A percentile compares a stretch with the other conserved stretches of the same genome.
Evolutionary conservation across 371 early-diverging fungal species (phyloP).

Genomic region (Mucor circinelloides): DNA sequence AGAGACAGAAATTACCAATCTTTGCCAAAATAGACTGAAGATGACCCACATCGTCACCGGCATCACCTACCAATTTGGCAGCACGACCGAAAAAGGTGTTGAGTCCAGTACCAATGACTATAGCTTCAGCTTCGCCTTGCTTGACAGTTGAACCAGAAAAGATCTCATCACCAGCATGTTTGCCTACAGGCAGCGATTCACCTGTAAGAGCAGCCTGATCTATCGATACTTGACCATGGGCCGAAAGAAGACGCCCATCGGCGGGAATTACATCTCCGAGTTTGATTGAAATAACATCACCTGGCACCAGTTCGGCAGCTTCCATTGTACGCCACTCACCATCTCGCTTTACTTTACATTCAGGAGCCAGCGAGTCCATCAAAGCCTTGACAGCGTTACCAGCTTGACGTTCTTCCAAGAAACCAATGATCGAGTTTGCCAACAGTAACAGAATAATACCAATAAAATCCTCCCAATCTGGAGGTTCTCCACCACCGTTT

Average conservation of each 20-base stretch:
- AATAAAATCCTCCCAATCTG: constrained; percentile 79
- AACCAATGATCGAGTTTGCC: constrained; percentile 80
- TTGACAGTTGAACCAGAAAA: constrained; percentile 80
- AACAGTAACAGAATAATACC: constrained; percentile 74
- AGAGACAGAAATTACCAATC: constrained; percentile 83
- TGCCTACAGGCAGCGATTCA: constrained; percentile 68
- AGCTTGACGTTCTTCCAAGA: constrained; percentile 73
- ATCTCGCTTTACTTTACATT: constrained; percentile 62
- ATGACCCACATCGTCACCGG: constrained; percentile 78
- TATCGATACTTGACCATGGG: constrained; percentile 48
- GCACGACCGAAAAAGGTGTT: constrained; percentile 87
- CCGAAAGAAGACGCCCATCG: constrained; percentile 54
- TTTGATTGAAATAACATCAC: constrained; percentile 68
- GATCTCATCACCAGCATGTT: constrained; percentile 63
- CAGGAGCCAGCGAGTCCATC: constrained; percentile 69
- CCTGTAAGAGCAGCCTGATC: constrained; percentile 85
- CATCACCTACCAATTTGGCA: constrained; percentile 71
- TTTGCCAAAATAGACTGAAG: constrained; percentile 81
- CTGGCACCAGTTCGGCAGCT: constrained; percentile 60
- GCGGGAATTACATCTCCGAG: constrained; percentile 78
- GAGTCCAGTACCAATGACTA: constrained; percentile 79
- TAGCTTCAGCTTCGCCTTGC: constrained; percentile 84
- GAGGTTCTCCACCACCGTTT: constrained; percentile 60
- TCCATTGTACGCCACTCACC: constrained; percentile 49
- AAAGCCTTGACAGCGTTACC: constrained; percentile 70